Conservation (phyloP, 495 filamentous ascomycete genomes). For the Penicillium cinerascens region DNA sequence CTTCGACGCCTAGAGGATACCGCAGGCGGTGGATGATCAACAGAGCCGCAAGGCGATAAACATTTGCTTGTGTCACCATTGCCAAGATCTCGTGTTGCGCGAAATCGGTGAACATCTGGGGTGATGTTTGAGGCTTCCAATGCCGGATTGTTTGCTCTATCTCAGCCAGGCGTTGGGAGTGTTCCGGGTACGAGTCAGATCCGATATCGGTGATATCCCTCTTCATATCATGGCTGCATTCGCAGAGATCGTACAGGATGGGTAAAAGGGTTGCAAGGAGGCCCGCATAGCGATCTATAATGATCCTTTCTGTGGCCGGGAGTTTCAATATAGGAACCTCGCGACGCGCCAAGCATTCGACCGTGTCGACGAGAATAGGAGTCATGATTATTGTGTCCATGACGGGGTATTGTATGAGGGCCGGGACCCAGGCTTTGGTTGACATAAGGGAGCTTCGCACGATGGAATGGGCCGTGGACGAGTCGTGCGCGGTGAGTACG, state of each 20-base stretch:
- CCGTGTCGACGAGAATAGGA: slow-evolving; percentile 30
- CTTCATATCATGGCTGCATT: slow-evolving; percentile 22
- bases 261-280: slow-evolving; percentile 29
- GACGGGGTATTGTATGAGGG: slow-evolving; percentile 19
- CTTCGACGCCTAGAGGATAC: slow-evolving; percentile 25
- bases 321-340: slow-evolving; percentile 33
- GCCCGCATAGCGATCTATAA: slow-evolving; percentile 34
- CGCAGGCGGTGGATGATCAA: slow-evolving; percentile 33
- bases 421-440: slow-evolving; percentile 25
- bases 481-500: slow-evolving; percentile 24
- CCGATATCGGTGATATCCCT: slow-evolving; percentile 1
- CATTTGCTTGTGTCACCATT: slow-evolving; percentile 31
- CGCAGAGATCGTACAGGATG: slow-evolving; percentile 31
- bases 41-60: slow-evolving; percentile 30
- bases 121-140: slow-evolving; percentile 22
- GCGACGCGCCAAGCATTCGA: slow-evolving; percentile 30
- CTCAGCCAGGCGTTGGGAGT: slow-evolving; percentile 19
- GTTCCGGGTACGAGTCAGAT: slow-evolving; percentile 3
- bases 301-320: slow-evolving; percentile 15
- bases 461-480: slow-evolving; percentile 25
- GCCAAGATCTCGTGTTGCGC: slow-evolving; percentile 22
- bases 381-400: slow-evolving; percentile 32
- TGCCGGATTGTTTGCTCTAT: slow-evolving; percentile 21
- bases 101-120: slow-evolving; percentile 15
- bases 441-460: slow-evolving; percentile 27